Conservation (phyloP, 148 eudicot species). For the Amaranthus cruentus region DNA sequence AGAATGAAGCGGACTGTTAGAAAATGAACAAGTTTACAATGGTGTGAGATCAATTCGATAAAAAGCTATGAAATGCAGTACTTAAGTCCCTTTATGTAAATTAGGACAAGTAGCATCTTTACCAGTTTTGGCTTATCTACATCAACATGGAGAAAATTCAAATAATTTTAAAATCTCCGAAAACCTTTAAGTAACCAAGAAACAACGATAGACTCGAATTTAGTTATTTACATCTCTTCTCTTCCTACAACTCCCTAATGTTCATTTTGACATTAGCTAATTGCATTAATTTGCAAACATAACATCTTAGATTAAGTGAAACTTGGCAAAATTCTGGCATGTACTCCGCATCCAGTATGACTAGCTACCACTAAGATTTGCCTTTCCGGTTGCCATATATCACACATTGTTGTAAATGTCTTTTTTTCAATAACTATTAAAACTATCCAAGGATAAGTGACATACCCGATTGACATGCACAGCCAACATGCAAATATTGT, state of each 20-base stretch:
- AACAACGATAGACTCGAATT: not conserved
- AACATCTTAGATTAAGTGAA: not conserved
- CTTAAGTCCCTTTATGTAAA: conserved; percentile 3
- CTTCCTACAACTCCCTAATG: not conserved
- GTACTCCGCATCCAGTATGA: not conserved
- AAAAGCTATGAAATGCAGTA: not conserved
- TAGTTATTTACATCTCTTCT: not conserved
- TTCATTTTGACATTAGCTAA: not conserved
- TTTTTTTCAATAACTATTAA: not conserved
- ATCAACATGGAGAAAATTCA: not conserved
- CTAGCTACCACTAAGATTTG: not conserved
- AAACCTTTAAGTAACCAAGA: not conserved
- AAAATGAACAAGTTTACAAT: not conserved
- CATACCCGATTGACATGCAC: not conserved
- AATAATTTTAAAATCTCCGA: not conserved
- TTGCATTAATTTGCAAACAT: not conserved
- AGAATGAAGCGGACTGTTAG: not conserved
- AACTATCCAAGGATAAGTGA: not conserved
- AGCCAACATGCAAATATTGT: not conserved
- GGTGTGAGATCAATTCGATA: not conserved
- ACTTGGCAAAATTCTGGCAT: not conserved
- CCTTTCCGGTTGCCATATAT: not conserved
- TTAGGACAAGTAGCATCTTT: conserved; percentile 6
- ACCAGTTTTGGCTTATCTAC: conserved; percentile 2
- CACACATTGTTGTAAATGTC: not conserved